Conservation (phyloP, 192 early-diverging fungal species). For the Coemansia sp. region DNA sequence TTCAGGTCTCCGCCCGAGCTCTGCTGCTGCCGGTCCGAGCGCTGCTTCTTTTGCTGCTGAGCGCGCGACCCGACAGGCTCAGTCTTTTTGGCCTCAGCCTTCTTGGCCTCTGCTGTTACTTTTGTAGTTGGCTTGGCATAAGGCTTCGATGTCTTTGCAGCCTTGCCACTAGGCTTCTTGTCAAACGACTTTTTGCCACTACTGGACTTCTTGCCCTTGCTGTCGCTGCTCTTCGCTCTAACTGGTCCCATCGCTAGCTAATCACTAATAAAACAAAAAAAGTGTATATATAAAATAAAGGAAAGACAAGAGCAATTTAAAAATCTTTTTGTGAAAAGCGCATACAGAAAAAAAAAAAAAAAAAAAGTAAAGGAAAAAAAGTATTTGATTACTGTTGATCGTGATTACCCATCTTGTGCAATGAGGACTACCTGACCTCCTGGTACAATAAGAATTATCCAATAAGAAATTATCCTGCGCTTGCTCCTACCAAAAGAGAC, state of each 20-base stretch:
- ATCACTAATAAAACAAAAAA: neutral
- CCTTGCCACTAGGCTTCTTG: neutral
- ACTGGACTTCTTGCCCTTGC: neutral
- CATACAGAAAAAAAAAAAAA: neutral
- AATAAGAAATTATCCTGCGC: no score
- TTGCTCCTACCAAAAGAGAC: no score
- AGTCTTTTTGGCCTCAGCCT: neutral
- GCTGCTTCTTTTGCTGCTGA: conserved; percentile 59
- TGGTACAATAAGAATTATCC: neutral
- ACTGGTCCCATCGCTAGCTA: neutral
- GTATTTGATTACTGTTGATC: neutral
- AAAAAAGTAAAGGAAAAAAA: neutral
- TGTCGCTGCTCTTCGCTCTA: neutral
- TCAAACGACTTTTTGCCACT: neutral
- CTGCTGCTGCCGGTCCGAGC: conserved; percentile 34
- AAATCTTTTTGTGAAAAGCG: neutral
- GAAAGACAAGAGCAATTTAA: neutral
- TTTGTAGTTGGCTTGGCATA: conserved; percentile 4
- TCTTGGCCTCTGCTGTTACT: neutral
- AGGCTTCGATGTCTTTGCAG: neutral
- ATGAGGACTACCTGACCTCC: neutral
- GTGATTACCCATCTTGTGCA: neutral
- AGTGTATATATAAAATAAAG: neutral
- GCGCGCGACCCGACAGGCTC: conserved; percentile 32
- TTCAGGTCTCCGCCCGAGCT: conserved; percentile 73